phyloP scores from a whole-genome alignment of 2,329 filamentous ascomycete genomes.

The Stachybotrys chlorohalonatus region DNA sequence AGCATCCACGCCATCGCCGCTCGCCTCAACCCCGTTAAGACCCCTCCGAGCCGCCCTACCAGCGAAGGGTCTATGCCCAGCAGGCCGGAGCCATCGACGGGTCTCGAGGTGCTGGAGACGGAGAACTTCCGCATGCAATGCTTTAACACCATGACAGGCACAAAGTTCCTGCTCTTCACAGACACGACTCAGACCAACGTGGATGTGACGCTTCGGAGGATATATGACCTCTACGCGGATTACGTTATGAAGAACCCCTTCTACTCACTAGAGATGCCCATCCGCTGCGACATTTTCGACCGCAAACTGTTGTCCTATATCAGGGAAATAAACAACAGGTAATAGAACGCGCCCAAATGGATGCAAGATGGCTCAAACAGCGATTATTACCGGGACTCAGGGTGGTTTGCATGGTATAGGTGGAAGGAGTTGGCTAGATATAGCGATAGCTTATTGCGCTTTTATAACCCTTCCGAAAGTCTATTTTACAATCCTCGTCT shows the following conservation, averaged over 20 bases:
- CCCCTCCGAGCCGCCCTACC: slow-evolving; percentile 22
- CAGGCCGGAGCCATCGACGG: slow-evolving; percentile 59
- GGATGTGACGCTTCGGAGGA: slow-evolving; percentile 70
- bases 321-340: slow-evolving; percentile 58
- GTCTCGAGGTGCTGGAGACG: slow-evolving; percentile 86
- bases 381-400: background rate
- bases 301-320: slow-evolving; percentile 75
- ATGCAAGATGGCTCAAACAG: slow-evolving; percentile 2
- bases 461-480: slow-evolving; percentile 16
- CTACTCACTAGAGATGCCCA: slow-evolving; percentile 95
- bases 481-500: slow-evolving; percentile 22
- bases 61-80: slow-evolving; percentile 27
- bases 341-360: slow-evolving; percentile 5
- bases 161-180: slow-evolving; percentile 92
- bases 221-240: slow-evolving; percentile 93
- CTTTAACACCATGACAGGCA: slow-evolving; percentile 89
- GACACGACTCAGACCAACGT: slow-evolving; percentile 81
- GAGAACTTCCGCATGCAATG: slow-evolving; percentile 93
- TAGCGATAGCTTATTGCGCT: slow-evolving; percentile 14
- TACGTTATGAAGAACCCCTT: slow-evolving; percentile 99
- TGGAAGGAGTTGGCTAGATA: background rate
- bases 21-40: slow-evolving; percentile 48
- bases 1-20: slow-evolving; percentile 63
- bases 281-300: slow-evolving; percentile 93
- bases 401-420: background rate